phyloP scores from a whole-genome alignment of 179 eudicot genomes.

The Silene coronaria region DNA sequence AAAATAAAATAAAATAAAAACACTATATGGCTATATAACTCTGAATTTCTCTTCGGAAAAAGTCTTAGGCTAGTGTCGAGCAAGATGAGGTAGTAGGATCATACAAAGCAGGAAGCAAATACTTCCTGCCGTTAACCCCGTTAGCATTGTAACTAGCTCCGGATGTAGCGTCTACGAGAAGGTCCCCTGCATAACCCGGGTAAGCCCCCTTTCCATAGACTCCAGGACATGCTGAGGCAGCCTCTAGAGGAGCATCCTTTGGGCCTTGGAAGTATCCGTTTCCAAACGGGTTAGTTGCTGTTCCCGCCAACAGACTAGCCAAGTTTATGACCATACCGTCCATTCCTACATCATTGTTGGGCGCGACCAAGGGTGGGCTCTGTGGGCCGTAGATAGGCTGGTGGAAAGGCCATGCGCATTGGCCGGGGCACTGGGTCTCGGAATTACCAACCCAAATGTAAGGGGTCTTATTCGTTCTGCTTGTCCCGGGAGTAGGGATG shows the following conservation, averaged over 20 bases:
- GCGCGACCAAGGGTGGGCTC: conserved; percentile 34
- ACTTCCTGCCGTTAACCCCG: conserved; percentile 34
- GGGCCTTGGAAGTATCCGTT: conserved; percentile 38
- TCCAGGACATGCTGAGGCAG: conserved; percentile 34
- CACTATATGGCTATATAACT: neutral
- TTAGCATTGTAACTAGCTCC: conserved; percentile 39
- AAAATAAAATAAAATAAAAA: no score
- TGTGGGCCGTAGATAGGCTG: conserved; percentile 52
- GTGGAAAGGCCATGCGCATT: conserved; percentile 45
- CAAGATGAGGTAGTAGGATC: conserved; percentile 30
- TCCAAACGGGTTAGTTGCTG: conserved; percentile 34
- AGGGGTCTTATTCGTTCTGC: conserved; percentile 9
- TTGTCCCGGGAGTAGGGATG: neutral
- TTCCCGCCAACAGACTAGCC: conserved; percentile 34
- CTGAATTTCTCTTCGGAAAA: neutral
- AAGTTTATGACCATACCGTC: conserved; percentile 42
- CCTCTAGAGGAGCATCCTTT: conserved; percentile 34
- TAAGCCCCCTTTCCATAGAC: conserved; percentile 33
- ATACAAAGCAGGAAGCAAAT: conserved; percentile 32
- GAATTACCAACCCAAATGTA: conserved; percentile 47
- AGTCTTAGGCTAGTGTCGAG: conserved; percentile 13
- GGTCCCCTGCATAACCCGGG: conserved; percentile 33
- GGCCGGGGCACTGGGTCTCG: conserved; percentile 40
- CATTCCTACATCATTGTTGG: conserved; percentile 36
- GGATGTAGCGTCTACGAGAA: conserved; percentile 24